Evolutionary conservation across 305 asterid species (phyloP).

Genomic region (Andrographis paniculata): DNA sequence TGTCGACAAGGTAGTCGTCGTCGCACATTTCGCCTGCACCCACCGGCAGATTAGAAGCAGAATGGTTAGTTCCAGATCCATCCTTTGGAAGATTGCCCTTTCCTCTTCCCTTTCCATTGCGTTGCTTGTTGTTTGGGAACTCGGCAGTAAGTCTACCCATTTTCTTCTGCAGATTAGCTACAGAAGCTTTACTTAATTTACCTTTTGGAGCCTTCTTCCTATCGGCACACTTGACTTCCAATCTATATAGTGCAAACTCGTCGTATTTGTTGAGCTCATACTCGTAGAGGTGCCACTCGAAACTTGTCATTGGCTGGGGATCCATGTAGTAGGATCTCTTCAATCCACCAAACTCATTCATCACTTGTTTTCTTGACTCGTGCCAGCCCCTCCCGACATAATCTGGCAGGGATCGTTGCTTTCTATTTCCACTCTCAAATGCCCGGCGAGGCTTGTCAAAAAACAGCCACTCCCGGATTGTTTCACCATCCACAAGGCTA

Average conservation of each 20-base stretch:
- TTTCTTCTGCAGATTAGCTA: conserved; percentile 87
- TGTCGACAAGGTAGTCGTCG: conserved; percentile 53
- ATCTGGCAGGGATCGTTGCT: conserved; percentile 96
- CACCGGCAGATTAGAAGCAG: conserved; percentile 28
- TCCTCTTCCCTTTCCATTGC: conserved; percentile 59
- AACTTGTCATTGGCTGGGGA: conserved; percentile 83
- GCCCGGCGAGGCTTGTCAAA: conserved; percentile 97
- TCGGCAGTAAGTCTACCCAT: conserved; percentile 83
- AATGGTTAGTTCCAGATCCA: conserved; percentile 25
- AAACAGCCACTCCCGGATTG: conserved; percentile 93
- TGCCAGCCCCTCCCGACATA: conserved; percentile 99
- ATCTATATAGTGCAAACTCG: conserved; percentile 73
- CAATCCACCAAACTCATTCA: conserved; percentile 80
- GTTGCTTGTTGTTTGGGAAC: conserved; percentile 57
- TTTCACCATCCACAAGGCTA: conserved; percentile 64
- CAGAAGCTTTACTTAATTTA: conserved; percentile 49
- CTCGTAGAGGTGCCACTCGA: conserved; percentile 94
- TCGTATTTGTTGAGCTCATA: conserved; percentile 71
- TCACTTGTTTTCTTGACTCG: conserved; percentile 89
- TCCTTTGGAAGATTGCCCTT: conserved; percentile 41
- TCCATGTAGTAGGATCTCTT: conserved; percentile 99
- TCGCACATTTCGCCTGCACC: conserved; percentile 24
- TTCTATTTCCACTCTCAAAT: conserved; percentile 93
- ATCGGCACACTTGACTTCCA: conserved; percentile 81
- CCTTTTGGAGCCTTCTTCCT: conserved; percentile 82